A percentile compares a stretch with the other conserved stretches of the same genome.
phyloP scores from a whole-genome alignment of 2,329 filamentous ascomycete genomes.

The Nigrospora oryzae region DNA sequence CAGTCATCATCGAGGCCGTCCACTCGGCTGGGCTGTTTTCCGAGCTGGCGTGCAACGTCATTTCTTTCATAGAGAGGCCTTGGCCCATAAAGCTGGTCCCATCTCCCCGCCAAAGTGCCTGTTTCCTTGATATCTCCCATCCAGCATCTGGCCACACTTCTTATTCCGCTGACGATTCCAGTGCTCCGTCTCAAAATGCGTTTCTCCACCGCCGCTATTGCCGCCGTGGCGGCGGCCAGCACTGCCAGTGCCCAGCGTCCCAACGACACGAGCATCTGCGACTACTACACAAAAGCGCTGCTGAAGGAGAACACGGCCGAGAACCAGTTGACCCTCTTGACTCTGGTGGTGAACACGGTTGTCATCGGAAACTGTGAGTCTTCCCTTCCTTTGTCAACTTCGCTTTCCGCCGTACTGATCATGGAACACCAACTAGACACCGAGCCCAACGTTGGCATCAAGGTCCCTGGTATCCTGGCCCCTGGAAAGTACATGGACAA shows the following conservation, averaged over 20 bases:
- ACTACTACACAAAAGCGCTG: conserved; percentile 55
- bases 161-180: too few species aligned
- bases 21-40: too few species aligned
- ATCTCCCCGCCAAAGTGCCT: too few species aligned
- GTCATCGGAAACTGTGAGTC: conserved; percentile 52
- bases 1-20: too few species aligned
- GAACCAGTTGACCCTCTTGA: conserved; percentile 48
- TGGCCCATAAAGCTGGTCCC: too few species aligned
- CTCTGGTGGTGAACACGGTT: conserved; percentile 51
- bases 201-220: conserved; percentile 10
- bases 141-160: too few species aligned
- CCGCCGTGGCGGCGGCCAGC: conserved; percentile 16
- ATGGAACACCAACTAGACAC: conserved; percentile 29
- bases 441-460: conserved; percentile 40
- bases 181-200: conserved; percentile 13
- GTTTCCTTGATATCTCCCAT: too few species aligned
- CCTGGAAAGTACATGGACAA: conserved; percentile 38
- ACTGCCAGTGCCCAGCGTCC: conserved; percentile 34
- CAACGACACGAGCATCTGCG: conserved; percentile 44
- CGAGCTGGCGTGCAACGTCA: too few species aligned
- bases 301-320: conserved; percentile 49
- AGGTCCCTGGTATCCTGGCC: conserved; percentile 49
- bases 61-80: too few species aligned
- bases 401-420: not conserved
- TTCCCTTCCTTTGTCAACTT: not conserved